These are phyloP conservation scores for Dictyostelium intermedium DNA, from an alignment of 78 protist species.

Conservation along the genomic window DNA sequence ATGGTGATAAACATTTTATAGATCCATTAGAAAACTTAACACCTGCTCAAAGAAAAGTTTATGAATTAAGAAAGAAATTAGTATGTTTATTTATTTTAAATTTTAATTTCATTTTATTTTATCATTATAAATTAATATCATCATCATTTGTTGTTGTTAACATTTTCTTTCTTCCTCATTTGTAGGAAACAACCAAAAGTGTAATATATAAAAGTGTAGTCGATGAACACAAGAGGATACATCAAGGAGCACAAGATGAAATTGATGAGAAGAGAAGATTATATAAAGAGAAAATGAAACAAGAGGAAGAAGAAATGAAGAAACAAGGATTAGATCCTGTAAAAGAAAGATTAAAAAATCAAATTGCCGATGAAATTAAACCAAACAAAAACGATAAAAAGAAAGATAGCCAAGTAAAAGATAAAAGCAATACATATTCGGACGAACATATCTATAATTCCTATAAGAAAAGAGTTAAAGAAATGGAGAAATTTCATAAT, in stretches of 20 bases:
- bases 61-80: constrained; percentile 48
- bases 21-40: constrained; percentile 25
- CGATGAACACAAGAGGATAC: constrained; percentile 66
- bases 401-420: background rate
- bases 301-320: constrained; percentile 55
- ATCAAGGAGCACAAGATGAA: constrained; percentile 29
- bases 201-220: constrained; percentile 59
- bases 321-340: constrained; percentile 68
- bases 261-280: constrained; percentile 49
- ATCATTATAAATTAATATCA: no score
- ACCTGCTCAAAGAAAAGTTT: constrained; percentile 36
- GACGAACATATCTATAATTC: constrained; percentile 35
- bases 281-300: constrained; percentile 36
- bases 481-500: constrained; percentile 21
- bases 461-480: constrained; percentile 67
- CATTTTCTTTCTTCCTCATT: background rate
- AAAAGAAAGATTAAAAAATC: constrained; percentile 55
- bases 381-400: background rate
- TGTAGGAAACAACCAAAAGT: constrained; percentile 41
- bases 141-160: no score
- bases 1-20: background rate
- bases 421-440: background rate
- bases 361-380: constrained; percentile 23
- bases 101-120: background rate
- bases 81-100: background rate